A percentile compares a stretch with the other conserved stretches of the same genome.
Conservation (phyloP, 768 basidiomycete genomes). For the Lentinula sp. region DNA sequence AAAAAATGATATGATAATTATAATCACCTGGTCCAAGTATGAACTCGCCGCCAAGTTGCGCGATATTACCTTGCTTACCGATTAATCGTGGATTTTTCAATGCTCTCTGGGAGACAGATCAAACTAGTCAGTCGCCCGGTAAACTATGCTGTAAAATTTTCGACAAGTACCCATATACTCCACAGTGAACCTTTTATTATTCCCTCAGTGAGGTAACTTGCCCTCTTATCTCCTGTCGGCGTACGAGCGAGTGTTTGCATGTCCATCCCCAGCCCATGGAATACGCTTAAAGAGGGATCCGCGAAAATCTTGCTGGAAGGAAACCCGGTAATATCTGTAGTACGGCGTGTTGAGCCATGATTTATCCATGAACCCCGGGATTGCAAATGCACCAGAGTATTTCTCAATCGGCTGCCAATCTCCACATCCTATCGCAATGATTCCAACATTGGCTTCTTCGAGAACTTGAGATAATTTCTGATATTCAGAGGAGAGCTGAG, state of each 20-base stretch:
- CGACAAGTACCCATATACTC: conserved; percentile 39
- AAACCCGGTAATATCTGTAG: conserved; percentile 36
- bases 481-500: conserved; percentile 26
- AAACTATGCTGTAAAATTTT: background rate
- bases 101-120: conserved; percentile 24
- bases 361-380: background rate
- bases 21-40: conserved; percentile 49
- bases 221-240: conserved; percentile 36
- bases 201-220: conserved; percentile 38
- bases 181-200: conserved; percentile 22
- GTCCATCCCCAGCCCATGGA: conserved; percentile 56
- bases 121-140: background rate
- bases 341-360: background rate
- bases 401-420: conserved; percentile 42
- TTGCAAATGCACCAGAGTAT: conserved; percentile 36
- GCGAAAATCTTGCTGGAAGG: conserved; percentile 47
- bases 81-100: conserved; percentile 37
- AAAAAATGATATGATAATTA: background rate
- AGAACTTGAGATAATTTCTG: conserved; percentile 22
- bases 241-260: conserved; percentile 38
- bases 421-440: conserved; percentile 58
- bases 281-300: conserved; percentile 56
- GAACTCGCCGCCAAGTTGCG: conserved; percentile 61
- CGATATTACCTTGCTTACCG: conserved; percentile 60
- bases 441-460: conserved; percentile 27